Conservation (phyloP, 108 stramenopile species). For the Skeletonema grethae region DNA sequence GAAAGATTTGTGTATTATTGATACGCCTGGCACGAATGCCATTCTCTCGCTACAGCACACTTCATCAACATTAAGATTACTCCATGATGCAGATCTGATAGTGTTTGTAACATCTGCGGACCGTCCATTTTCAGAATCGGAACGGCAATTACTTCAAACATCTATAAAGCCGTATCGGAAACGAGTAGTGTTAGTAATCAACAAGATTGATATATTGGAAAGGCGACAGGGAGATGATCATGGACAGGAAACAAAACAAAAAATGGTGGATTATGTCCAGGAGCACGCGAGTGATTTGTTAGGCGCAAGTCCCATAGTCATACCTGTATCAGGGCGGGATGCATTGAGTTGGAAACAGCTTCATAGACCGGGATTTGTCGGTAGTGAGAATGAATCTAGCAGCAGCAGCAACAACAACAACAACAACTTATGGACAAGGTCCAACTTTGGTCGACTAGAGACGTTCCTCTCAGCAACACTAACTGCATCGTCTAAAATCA, state of each 20-base stretch:
- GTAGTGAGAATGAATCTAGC: not conserved
- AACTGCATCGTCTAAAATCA: slow-evolving; percentile 73
- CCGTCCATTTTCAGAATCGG: slow-evolving; percentile 80
- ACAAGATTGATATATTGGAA: slow-evolving; percentile 88
- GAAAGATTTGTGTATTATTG: slow-evolving; percentile 74
- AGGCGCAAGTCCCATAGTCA: slow-evolving; percentile 70
- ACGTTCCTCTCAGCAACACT: slow-evolving; percentile 68
- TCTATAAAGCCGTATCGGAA: slow-evolving; percentile 75
- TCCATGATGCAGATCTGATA: slow-evolving; percentile 84
- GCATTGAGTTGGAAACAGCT: slow-evolving; percentile 68
- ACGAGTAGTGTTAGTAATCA: slow-evolving; percentile 76
- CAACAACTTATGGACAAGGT: slow-evolving; percentile 55
- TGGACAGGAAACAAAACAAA: slow-evolving; percentile 60
- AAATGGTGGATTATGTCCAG: slow-evolving; percentile 76
- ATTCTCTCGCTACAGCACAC: slow-evolving; percentile 72
- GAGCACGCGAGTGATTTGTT: slow-evolving; percentile 73
- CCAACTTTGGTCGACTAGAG: slow-evolving; percentile 70
- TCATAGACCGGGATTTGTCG: slow-evolving; percentile 21
- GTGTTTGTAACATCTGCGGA: slow-evolving; percentile 87
- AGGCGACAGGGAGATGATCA: slow-evolving; percentile 59
- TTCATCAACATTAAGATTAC: slow-evolving; percentile 58
- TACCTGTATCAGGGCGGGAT: slow-evolving; percentile 74
- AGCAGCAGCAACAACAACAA: too few species aligned
- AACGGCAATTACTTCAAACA: slow-evolving; percentile 55
- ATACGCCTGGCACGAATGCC: slow-evolving; percentile 89